Base-by-base conservation (phyloP, 2,329 filamentous ascomycete genomes). In the Exophiala viscosa region DNA sequence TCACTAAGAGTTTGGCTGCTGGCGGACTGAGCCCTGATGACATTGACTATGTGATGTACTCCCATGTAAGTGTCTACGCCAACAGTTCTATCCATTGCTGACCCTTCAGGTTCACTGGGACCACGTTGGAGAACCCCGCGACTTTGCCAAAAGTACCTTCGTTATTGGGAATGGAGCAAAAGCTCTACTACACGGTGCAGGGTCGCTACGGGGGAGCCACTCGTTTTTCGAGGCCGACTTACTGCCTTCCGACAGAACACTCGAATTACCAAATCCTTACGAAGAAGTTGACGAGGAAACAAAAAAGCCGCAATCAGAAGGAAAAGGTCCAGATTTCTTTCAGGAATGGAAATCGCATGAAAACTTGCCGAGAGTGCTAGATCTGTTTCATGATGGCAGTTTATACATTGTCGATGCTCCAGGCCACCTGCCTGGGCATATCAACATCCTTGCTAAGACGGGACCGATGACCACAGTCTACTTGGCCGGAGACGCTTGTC, bases 41-140 rank as follows among this genome's bases (percentile, higher is more conserved):
- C 45, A 71, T 75, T 33, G 70, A 74, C 58, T 68, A 64, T 51
- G 65, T 75, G 7, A 65, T 74, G 11, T 69, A 70, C 47, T 70
- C 66, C 3, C 72, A 75, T 62, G 68, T 71, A 62, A 32, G 69
- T 63, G 15, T 15, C 5, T 6, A 14, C 1, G 18, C 17, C 4
- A 36, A 7, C n/a, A 18, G 18, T 5, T 20, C 15, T 2, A 18
- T 17, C 23, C 13, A 35, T 5, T 15, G 5, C 33, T 45, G 15
- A 45, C n/a, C 31, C 65, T 61, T 35, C 35, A 72, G 68, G 69
- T 72, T 58, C 40, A 70, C 61, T 48, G 52, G 45, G 60, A 62
- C 50, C 60, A 62, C 52, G 59, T 73, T 14, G 72, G 73, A 23
- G 66, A 69, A 36, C 72, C 72, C 2, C 60, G 59, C 3, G 67